Percentiles rank a stretch among this genome's conserved stretches.
phyloP scores from a whole-genome alignment of 495 filamentous ascomycete species.

The Viridothelium virens region DNA sequence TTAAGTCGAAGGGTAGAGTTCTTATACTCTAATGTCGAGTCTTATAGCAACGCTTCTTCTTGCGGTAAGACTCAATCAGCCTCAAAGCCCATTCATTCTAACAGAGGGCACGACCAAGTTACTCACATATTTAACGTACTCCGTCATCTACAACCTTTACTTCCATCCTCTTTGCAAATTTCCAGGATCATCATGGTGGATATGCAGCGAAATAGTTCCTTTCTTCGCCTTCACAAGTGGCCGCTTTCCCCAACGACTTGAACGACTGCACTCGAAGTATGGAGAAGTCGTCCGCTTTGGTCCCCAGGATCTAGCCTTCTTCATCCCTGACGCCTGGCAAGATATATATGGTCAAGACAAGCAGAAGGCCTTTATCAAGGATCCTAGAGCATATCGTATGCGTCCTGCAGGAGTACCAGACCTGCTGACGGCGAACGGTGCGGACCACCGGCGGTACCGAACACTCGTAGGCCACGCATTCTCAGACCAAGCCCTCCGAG shows the following conservation, averaged over 20 bases:
- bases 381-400: conserved; percentile 23
- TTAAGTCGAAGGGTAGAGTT: background rate
- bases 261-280: conserved; percentile 29
- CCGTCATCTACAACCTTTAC: conserved; percentile 1
- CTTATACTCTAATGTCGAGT: background rate
- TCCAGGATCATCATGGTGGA: background rate
- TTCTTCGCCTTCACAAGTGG: conserved; percentile 19
- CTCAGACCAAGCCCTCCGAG: conserved; percentile 10
- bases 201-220: background rate
- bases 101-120: background rate
- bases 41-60: background rate
- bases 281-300: conserved; percentile 19
- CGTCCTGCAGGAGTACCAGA: conserved; percentile 20
- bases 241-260: conserved; percentile 26
- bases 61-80: background rate
- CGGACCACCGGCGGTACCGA: conserved; percentile 25
- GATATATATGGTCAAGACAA: conserved; percentile 5
- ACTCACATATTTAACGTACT: background rate
- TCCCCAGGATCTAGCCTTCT: conserved; percentile 9
- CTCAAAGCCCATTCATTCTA: background rate
- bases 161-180: conserved; percentile 3
- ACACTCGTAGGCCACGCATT: conserved; percentile 15
- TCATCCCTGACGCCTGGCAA: conserved; percentile 5
- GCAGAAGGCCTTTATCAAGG: conserved; percentile 23
- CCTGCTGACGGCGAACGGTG: conserved; percentile 29